Base-by-base conservation (phyloP, 116 monocot genomes). In the Dioscorea cayenensis region DNA sequence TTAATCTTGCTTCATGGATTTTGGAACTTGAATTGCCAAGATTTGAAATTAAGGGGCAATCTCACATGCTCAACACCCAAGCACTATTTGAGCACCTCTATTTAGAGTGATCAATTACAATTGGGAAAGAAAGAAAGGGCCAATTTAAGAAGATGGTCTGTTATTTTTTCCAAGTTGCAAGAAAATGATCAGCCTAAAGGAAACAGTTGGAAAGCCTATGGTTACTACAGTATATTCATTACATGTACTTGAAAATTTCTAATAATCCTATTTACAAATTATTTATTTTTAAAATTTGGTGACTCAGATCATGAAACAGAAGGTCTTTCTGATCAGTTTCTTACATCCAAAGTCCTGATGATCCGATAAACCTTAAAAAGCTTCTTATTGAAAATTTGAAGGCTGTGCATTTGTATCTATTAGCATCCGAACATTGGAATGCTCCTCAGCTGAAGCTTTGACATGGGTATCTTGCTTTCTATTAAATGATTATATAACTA, bases 371-470 rank as follows among this genome's bases (percentile, higher is more conserved):
- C 21, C 20, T 22, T 38, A 68, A 49, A 18, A 17, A 17, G 1
- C 17, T 51, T 48, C 71, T 77, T 75, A 49, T 79, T 23, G 72
- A 75, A 25, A 77, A 81, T 65, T 70, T 85, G 70, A 77, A 69
- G 68, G 81, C 77, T 76, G 60, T 81, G 29, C 72, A 74, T 43
- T 69, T 85, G 72, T 81, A 81, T 70, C 55, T 85, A 37, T 69
- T 85, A 38, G 81, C 85, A 61, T 67, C 81, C 36, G 85, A 75
- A 64, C 78, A 78, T 18, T 85, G 85, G 81, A 85, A 81, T 66
- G 63, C 75, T 69, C 78, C 81, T 61, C 75, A 25, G 37, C 72
- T 85, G 18, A 85, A 77, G 21, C 22, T 65, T 20, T 85, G 85
- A 25, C 60, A 78, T 78, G 75, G 85, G 85, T 80, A 50, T 68